Percentiles rank a stretch among this genome's conserved stretches.
Evolutionary conservation across 495 filamentous ascomycete species (phyloP).

Genomic region (Podospora tetraspora): DNA sequence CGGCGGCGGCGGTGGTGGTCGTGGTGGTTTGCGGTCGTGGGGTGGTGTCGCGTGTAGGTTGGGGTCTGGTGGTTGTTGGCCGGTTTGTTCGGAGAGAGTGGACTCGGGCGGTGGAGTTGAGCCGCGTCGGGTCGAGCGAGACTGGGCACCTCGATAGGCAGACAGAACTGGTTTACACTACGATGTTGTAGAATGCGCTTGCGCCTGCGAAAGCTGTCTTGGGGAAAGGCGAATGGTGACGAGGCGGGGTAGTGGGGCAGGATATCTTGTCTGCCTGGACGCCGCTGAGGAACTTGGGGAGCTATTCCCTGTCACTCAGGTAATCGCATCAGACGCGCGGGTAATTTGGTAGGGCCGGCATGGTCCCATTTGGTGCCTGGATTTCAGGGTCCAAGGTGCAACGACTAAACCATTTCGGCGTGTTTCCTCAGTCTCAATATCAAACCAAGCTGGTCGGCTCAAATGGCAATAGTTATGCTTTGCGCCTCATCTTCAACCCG

Average conservation of each 20-base stretch:
- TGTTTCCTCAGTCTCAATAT: neutral
- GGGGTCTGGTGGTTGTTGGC: neutral
- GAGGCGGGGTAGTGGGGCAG: slow-evolving; percentile 13
- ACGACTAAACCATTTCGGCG: neutral
- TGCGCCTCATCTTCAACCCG: neutral
- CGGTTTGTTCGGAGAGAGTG: neutral
- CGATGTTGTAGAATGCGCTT: neutral
- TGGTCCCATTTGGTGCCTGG: neutral
- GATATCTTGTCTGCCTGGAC: neutral
- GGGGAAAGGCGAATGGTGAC: neutral
- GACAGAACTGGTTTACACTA: neutral
- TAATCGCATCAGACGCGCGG: neutral
- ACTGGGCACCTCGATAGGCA: slow-evolving; percentile 4
- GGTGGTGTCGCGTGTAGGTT: neutral
- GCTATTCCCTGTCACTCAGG: neutral
- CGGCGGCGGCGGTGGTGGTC: neutral
- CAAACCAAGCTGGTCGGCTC: neutral
- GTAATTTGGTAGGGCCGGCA: neutral
- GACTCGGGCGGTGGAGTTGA: neutral
- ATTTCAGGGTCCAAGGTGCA: neutral
- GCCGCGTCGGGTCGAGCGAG: neutral
- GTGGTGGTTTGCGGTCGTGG: neutral
- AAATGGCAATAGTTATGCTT: neutral
- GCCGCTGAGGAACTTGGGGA: neutral
- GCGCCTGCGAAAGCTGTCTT: neutral